Evolutionary conservation across 176 grass and related monocot genomes (phyloP).

Genomic region (Cenchrus americanus): DNA sequence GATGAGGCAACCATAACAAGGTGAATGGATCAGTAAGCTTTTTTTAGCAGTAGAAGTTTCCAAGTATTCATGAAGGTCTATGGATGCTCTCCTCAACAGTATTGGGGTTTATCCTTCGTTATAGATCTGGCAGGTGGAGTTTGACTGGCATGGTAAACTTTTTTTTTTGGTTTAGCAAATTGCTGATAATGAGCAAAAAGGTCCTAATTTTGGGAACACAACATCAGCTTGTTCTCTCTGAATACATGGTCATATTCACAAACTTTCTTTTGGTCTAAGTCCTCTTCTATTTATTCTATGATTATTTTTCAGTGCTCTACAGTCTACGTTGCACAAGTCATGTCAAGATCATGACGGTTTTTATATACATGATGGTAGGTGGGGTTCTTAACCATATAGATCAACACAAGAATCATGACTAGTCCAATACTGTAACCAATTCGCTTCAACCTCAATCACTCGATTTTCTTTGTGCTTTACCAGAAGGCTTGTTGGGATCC

Average conservation of each 20-base stretch:
- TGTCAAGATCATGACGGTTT: constrained; percentile 76
- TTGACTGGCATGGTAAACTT: constrained; percentile 14
- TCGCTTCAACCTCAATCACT: constrained; percentile 43
- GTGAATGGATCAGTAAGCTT: constrained; percentile 31
- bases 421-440: constrained; percentile 58
- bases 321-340: constrained; percentile 38
- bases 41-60: constrained; percentile 33
- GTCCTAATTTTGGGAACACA: not conserved
- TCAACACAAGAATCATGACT: constrained; percentile 78
- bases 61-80: constrained; percentile 17
- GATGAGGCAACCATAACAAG: constrained; percentile 16
- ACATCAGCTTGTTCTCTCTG: not conserved
- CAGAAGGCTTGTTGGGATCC: constrained; percentile 30
- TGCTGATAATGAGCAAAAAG: constrained; percentile 14
- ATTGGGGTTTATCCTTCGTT: not conserved
- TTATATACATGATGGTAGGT: constrained; percentile 57
- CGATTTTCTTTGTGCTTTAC: constrained; percentile 40
- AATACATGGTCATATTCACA: constrained; percentile 12
- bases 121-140: not conserved
- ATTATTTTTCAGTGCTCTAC: constrained; percentile 21
- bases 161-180: not conserved
- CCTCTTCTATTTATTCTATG: constrained; percentile 15
- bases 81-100: not conserved
- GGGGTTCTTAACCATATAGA: constrained; percentile 57
- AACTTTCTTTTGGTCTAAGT: constrained; percentile 25